phyloP scores from a whole-genome alignment of 352 stramenopile species.

The Globisporangium nodosum region DNA sequence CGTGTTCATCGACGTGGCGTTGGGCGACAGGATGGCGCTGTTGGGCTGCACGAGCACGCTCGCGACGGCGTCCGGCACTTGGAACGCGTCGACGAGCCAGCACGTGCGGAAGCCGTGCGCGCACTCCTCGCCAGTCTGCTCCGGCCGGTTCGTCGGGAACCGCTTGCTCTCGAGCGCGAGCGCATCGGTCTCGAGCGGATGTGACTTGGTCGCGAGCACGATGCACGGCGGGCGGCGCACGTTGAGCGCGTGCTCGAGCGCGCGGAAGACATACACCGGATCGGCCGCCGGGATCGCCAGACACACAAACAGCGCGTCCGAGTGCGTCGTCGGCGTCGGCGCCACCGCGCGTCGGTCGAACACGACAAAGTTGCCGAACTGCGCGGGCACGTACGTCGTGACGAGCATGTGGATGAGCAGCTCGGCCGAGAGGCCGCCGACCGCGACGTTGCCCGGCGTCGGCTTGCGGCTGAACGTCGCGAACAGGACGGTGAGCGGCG shows the following conservation, averaged over 20 bases:
- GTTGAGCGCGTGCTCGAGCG: conserved; percentile 88
- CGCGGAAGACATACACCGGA: conserved; percentile 54
- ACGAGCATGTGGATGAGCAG: conserved; percentile 90
- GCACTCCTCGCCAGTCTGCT: conserved; percentile 90
- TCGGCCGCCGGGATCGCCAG: conserved; percentile 35
- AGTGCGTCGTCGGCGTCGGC: conserved; percentile 35
- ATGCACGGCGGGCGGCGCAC: conserved; percentile 81
- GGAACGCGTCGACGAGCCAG: conserved; percentile 58
- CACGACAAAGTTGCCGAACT: conserved; percentile 90
- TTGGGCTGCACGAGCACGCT: conserved; percentile 69
- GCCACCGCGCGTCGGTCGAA: conserved; percentile 72
- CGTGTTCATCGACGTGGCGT: conserved; percentile 73
- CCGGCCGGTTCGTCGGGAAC: conserved; percentile 75
- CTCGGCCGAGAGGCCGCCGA: conserved; percentile 81
- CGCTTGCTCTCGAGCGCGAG: conserved; percentile 17
- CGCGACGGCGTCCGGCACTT: conserved; percentile 35
- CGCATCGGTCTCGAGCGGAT: conserved; percentile 14
- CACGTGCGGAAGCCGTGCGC: conserved; percentile 88
- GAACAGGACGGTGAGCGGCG: conserved; percentile 84
- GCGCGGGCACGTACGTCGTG: conserved; percentile 87
- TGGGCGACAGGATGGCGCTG: conserved; percentile 79
- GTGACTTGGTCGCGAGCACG: conserved; percentile 39
- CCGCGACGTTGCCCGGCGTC: conserved; percentile 69
- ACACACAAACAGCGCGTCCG: conserved; percentile 39
- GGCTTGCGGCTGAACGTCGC: conserved; percentile 86